Base-by-base conservation (phyloP, 2,329 filamentous ascomycete genomes). In the Cyanodermella asteris region DNA sequence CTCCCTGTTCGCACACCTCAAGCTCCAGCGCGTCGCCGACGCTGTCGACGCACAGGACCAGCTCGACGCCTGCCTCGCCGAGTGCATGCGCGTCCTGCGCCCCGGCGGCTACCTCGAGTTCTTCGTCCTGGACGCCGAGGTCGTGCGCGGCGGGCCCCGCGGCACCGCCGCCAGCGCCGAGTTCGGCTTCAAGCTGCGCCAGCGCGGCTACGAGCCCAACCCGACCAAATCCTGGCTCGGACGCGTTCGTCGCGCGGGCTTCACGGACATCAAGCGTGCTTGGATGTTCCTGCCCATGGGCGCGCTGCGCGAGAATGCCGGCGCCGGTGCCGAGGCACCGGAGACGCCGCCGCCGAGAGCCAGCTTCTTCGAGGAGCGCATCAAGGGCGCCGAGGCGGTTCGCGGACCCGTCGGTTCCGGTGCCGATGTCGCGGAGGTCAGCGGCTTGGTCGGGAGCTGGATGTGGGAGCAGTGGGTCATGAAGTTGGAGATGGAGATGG, bases 401-500 rank as follows among this genome's bases (percentile, higher is more conserved):
- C 50, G 52, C 11, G 53, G 53, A 2, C 52, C 54, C 1, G 42
- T 58, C n/a, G 75, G 75, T 6, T 74, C 64, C 38, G 80, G 74
- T 0, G 64, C 70, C 24, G 65, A 70, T 41, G 65, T 72, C 9
- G 76, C 77, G 2, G 69, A 64, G 37, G 57, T 91, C 35, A 74
- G 76, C 8, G 82, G 82, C 12, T 53, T 94, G 20, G 67, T 84
- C 1, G 87, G 80, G 4, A 72, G 74, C 14, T 87, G 81, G 71
- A 71, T 72, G 45, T 97, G 82, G 84, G 87, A 97, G 61, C 75
- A 78, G 45, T 97, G 87, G 87, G 64, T 94, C 46, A 53, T 93
- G 36, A 77, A 80, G 41, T 63, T 84, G 39, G 76, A 87, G 52
- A 64, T 72, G 51, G 82, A 93, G 55, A 87, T 78, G 42, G 74